phyloP scores from a whole-genome alignment of 2,329 filamentous ascomycete genomes.

The Colletotrichum ledebouriae region DNA sequence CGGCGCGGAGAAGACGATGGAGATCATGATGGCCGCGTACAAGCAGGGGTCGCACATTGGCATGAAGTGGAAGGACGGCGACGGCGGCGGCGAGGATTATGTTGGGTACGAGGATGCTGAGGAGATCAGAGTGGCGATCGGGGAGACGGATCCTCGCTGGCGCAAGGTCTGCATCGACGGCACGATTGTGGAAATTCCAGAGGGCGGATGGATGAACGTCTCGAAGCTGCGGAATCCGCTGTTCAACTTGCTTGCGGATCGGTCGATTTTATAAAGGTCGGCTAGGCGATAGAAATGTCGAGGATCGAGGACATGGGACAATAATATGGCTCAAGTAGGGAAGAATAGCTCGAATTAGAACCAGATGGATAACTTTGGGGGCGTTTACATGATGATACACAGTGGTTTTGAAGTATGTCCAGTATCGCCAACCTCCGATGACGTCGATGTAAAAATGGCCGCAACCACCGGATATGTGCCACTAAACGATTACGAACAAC shows the following conservation, averaged over 20 bases:
- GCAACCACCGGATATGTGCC: too few relatives aligned
- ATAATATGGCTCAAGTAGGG: too few relatives aligned
- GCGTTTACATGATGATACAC: too few relatives aligned
- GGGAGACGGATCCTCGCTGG: constrained; percentile 80
- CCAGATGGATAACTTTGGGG: too few relatives aligned
- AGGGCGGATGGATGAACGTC: constrained; percentile 79
- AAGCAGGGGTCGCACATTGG: constrained; percentile 68
- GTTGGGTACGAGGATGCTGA: constrained; percentile 82
- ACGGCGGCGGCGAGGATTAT: constrained; percentile 58
- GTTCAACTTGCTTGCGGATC: constrained; percentile 61
- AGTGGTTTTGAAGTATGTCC: too few relatives aligned
- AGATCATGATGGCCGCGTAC: constrained; percentile 79
- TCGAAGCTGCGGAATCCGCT: constrained; percentile 58
- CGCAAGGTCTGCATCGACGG: constrained; percentile 93
- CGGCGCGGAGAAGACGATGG: constrained; percentile 76
- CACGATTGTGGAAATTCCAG: constrained; percentile 81
- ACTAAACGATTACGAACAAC: too few relatives aligned
- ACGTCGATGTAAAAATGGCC: too few relatives aligned
- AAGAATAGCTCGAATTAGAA: too few relatives aligned
- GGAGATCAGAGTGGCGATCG: constrained; percentile 74
- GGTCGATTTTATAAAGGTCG: constrained; percentile 25
- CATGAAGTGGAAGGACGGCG: constrained; percentile 65
- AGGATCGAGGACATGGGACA: neutral
- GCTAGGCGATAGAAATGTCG: neutral
- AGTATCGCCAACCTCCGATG: too few relatives aligned